A percentile compares a stretch with the other conserved stretches of the same genome.
Conservation (phyloP, 306 rosid species). For the Sophora flavescens region DNA sequence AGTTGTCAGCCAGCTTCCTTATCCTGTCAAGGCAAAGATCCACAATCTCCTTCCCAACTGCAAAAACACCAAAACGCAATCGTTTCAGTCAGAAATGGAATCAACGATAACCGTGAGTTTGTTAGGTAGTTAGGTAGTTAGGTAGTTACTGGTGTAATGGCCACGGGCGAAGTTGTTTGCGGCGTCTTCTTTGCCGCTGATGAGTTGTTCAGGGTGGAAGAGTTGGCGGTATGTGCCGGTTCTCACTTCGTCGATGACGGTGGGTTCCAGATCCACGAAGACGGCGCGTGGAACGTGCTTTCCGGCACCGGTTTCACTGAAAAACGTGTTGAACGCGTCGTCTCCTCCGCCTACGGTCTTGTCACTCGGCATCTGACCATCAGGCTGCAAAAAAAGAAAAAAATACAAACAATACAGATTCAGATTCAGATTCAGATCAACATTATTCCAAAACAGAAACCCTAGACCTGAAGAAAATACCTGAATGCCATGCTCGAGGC, state of each 20-base stretch:
- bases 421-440: neutral
- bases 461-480: slow-evolving; percentile 35
- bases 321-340: slow-evolving; percentile 92
- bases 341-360: slow-evolving; percentile 86
- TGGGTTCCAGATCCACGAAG: slow-evolving; percentile 92
- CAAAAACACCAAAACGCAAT: neutral
- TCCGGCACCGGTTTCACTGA: slow-evolving; percentile 91
- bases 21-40: slow-evolving; percentile 92
- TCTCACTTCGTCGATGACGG: slow-evolving; percentile 89
- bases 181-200: slow-evolving; percentile 91
- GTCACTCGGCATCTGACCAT: slow-evolving; percentile 90
- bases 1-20: slow-evolving; percentile 83
- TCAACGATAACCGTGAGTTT: too few species aligned
- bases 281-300: slow-evolving; percentile 91
- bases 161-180: slow-evolving; percentile 96
- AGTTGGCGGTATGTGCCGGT: slow-evolving; percentile 91
- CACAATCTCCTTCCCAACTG: slow-evolving; percentile 90
- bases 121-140: too few species aligned
- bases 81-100: neutral
- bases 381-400: slow-evolving; percentile 55
- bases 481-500: slow-evolving; percentile 85
- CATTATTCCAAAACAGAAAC: neutral
- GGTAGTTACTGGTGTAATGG: slow-evolving; percentile 64
- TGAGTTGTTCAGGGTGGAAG: slow-evolving; percentile 93
- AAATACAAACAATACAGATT: neutral